Conservation (phyloP, 108 stramenopile genomes). For the Nannochloropsis salina region DNA sequence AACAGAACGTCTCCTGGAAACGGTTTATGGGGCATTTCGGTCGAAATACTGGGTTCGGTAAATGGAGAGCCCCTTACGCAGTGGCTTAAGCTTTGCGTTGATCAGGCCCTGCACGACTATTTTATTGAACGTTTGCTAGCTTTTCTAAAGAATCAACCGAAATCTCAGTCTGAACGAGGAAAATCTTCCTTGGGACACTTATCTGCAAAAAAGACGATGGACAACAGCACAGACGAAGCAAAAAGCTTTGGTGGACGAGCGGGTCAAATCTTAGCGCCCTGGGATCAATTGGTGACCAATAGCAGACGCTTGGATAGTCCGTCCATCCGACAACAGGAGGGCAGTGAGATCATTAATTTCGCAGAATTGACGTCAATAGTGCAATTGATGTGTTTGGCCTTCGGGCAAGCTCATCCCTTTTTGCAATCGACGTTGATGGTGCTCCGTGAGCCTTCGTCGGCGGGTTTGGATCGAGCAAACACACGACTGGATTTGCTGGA, state of each 20-base stretch:
- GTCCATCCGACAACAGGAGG: not conserved
- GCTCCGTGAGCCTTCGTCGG: not conserved
- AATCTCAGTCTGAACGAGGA: too few relatives aligned
- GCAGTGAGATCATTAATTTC: not conserved
- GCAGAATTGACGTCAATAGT: not conserved
- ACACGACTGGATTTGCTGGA: not conserved
- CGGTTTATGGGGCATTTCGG: not conserved
- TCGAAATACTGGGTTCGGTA: not conserved
- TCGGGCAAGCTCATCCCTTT: not conserved
- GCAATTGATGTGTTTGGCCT: not conserved
- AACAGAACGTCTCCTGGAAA: not conserved
- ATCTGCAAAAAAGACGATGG: too few relatives aligned
- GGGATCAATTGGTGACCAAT: not conserved
- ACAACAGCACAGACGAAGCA: too few relatives aligned
- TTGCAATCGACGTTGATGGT: conserved; percentile 10
- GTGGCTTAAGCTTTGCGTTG: not conserved
- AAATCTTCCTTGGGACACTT: too few relatives aligned
- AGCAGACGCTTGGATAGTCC: not conserved
- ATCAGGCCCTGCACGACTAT: conserved; percentile 1
- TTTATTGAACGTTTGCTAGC: conserved; percentile 14
- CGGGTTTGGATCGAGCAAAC: not conserved
- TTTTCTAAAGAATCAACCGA: not conserved
- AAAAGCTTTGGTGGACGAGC: too few relatives aligned
- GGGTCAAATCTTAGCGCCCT: not conserved
- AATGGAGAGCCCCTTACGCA: conserved; percentile 16